Evolutionary conservation across 805 yeast genomes (phyloP).

Genomic region (Lachancea mirantina): DNA sequence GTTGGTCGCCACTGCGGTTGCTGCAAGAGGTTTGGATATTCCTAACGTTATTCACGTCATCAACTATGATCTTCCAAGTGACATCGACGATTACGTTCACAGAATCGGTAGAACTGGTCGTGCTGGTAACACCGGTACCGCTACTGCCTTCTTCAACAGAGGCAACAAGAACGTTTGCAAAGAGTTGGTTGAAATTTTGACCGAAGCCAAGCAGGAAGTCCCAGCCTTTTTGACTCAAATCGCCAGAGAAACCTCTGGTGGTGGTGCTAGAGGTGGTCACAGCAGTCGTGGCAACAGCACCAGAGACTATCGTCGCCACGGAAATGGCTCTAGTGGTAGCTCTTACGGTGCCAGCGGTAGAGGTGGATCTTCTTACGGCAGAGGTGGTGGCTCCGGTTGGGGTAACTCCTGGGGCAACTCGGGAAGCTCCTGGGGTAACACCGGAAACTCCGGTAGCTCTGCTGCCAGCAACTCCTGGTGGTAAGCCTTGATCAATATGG

Average conservation of each 20-base stretch:
- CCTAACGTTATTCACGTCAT: constrained; percentile 98
- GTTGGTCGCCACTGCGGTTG: constrained; percentile 98
- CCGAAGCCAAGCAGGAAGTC: constrained; percentile 96
- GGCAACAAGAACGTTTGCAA: constrained; percentile 83
- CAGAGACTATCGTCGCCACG: constrained; percentile 48
- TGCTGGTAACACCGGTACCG: constrained; percentile 99
- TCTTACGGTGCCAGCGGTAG: constrained; percentile 24
- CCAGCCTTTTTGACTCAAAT: constrained; percentile 81
- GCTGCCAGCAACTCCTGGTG: constrained; percentile 27
- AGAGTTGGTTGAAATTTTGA: constrained; percentile 76
- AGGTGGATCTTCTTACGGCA: constrained; percentile 31
- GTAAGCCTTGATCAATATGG: constrained; percentile 1
- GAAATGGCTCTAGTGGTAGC: constrained; percentile 13
- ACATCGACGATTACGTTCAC: constrained; percentile 97
- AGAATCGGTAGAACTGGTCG: constrained; percentile 99
- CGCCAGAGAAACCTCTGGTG: constrained; percentile 63
- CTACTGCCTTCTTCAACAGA: constrained; percentile 97
- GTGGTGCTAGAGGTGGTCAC: constrained; percentile 41
- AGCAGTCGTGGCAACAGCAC: constrained; percentile 35
- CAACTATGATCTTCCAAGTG: constrained; percentile 94
- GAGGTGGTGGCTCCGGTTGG: constrained; percentile 25
- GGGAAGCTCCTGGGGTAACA: constrained; percentile 8
- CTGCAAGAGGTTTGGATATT: constrained; percentile 99
- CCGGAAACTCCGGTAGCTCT: constrained; percentile 23
- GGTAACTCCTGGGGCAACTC: constrained; percentile 16